Evolutionary conservation across 192 early-diverging fungal genomes (phyloP).

Genomic region (Rhizoclosmatium globosum): DNA sequence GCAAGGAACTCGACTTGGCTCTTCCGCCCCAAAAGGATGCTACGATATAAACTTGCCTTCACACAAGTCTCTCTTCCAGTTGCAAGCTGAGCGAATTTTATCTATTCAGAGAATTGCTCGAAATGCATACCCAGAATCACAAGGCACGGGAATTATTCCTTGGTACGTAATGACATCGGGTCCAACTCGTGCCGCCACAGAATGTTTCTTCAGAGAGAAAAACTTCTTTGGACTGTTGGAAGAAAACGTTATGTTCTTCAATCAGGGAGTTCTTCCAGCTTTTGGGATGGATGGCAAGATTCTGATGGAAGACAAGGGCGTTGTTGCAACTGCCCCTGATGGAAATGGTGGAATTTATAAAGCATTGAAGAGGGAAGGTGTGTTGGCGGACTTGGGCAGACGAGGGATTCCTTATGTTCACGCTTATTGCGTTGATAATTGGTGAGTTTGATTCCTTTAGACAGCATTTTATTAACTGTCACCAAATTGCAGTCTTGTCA

Average conservation of each 20-base stretch:
- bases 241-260: conserved; percentile 87
- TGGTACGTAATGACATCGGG: conserved; percentile 99
- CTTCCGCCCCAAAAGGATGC: conserved; percentile 89
- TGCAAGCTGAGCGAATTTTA: conserved; percentile 94
- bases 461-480: no score
- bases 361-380: conserved; percentile 83
- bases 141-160: conserved; percentile 73
- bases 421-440: conserved; percentile 98
- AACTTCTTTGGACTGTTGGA: conserved; percentile 87
- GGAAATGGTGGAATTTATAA: conserved; percentile 94
- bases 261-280: conserved; percentile 90
- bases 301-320: conserved; percentile 81
- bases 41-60: conserved; percentile 94
- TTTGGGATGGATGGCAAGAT: conserved; percentile 93
- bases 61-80: conserved; percentile 86
- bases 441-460: no score
- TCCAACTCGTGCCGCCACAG: conserved; percentile 85
- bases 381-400: conserved; percentile 78
- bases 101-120: conserved; percentile 80
- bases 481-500: conserved; percentile 70
- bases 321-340: conserved; percentile 65
- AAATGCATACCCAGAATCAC: conserved; percentile 28
- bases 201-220: conserved; percentile 78
- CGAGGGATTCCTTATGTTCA: conserved; percentile 91
- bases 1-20: conserved; percentile 57